These are phyloP conservation scores for Xylaria arbuscula DNA, from an alignment of 2,329 filamentous ascomycete species.

Conservation along the genomic window DNA sequence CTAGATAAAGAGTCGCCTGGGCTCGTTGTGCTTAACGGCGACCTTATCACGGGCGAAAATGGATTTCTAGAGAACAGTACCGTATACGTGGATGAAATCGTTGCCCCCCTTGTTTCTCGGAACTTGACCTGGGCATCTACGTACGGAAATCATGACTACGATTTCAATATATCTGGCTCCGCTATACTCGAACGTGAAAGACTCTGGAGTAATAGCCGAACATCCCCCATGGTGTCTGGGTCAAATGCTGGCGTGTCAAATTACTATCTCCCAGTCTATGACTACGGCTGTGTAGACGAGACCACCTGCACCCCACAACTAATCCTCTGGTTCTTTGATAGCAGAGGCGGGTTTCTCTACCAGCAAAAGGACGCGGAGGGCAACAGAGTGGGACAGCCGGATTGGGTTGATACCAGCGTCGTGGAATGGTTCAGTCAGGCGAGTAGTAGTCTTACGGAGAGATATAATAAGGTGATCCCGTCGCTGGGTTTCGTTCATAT, in stretches of 20 bases:
- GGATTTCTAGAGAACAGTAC: constrained; percentile 66
- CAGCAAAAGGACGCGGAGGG: constrained; percentile 51
- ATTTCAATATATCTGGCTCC: constrained; percentile 65
- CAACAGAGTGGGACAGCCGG: constrained; percentile 51
- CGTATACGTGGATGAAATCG: constrained; percentile 68
- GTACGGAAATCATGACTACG: constrained; percentile 77
- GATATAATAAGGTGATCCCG: constrained; percentile 53
- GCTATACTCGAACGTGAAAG: constrained; percentile 57
- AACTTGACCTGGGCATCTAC: constrained; percentile 72
- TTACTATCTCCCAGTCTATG: constrained; percentile 60
- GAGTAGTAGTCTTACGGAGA: constrained; percentile 47
- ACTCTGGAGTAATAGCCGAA: constrained; percentile 54
- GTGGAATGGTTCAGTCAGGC: constrained; percentile 58
- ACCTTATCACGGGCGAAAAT: constrained; percentile 76
- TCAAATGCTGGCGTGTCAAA: constrained; percentile 57
- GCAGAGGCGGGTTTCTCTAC: constrained; percentile 66
- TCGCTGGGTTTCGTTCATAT: constrained; percentile 63
- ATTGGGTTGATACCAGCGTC: constrained; percentile 60
- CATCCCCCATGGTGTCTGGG: constrained; percentile 54
- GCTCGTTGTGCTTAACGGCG: constrained; percentile 76
- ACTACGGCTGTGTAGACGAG: constrained; percentile 48
- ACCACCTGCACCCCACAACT: constrained; percentile 54
- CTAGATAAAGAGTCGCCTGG: constrained; percentile 67
- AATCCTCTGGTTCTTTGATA: constrained; percentile 80
- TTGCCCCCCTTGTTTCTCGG: constrained; percentile 66